phyloP scores from a whole-genome alignment of 2,329 filamentous ascomycete genomes.

The Acrocalymma vagum region DNA sequence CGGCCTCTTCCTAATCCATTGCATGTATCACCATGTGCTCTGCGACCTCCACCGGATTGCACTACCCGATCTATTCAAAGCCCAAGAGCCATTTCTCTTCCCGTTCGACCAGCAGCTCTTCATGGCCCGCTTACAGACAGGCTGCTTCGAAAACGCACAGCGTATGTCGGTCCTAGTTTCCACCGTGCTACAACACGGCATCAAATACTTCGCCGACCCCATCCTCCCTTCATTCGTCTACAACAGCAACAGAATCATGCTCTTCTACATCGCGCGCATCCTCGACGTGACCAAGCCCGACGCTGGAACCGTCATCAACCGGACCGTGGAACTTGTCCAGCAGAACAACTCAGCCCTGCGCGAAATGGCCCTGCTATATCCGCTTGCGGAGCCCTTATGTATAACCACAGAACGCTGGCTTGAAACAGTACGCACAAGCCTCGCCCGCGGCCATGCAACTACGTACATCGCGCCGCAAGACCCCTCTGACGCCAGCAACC shows the following conservation, averaged over 20 bases:
- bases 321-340: constrained; percentile 39
- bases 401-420: constrained; percentile 42
- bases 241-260: constrained; percentile 44
- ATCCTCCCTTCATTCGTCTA: constrained; percentile 44
- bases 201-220: constrained; percentile 42
- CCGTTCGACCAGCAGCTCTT: constrained; percentile 33
- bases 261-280: constrained; percentile 41
- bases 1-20: constrained; percentile 40
- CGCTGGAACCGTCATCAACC: constrained; percentile 30
- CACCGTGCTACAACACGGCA: constrained; percentile 38
- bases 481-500: constrained; percentile 29
- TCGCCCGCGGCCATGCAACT: constrained; percentile 32
- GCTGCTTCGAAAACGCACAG: constrained; percentile 42
- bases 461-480: constrained; percentile 41
- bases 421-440: constrained; percentile 37
- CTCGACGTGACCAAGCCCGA: constrained; percentile 36
- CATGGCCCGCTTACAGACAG: constrained; percentile 32
- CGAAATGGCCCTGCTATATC: constrained; percentile 42
- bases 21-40: constrained; percentile 45
- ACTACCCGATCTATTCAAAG: constrained; percentile 40
- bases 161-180: constrained; percentile 37
- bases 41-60: constrained; percentile 42
- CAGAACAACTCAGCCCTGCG: constrained; percentile 40
- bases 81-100: constrained; percentile 38
- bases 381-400: constrained; percentile 38